Evolutionary conservation across 257 asterid species (phyloP).

Genomic region (Solanum sejunctum): DNA sequence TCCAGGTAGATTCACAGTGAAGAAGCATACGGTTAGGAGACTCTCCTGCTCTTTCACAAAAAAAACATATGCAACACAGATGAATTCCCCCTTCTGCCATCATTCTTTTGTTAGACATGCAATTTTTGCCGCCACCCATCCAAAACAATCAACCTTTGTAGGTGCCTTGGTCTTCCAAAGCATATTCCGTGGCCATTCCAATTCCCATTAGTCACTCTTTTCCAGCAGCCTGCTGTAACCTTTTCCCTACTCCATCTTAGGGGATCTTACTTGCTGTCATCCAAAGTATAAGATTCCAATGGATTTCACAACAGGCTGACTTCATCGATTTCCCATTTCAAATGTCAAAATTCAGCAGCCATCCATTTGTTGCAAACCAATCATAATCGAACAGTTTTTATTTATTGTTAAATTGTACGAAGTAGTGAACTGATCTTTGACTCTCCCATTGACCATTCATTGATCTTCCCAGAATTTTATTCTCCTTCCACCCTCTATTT

Average conservation of each 20-base stretch:
- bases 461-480: neutral
- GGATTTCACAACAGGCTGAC: neutral
- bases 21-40: neutral
- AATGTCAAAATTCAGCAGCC: neutral
- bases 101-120: neutral
- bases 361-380: neutral
- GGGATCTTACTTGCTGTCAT: neutral
- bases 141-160: neutral
- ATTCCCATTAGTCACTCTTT: neutral
- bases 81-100: neutral
- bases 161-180: neutral
- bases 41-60: neutral
- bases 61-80: neutral
- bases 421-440: neutral
- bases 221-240: neutral
- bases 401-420: neutral
- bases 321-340: neutral
- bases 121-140: neutral
- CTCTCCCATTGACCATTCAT: neutral
- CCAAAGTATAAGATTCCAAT: neutral
- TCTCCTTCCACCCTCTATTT: neutral
- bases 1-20: neutral
- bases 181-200: neutral
- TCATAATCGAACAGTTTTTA: neutral
- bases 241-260: neutral